Percentiles rank a stretch among this genome's conserved stretches.
These are phyloP conservation scores for Ajuga chamaepitys DNA, from an alignment of 257 asterid species.

Conservation along the genomic window DNA sequence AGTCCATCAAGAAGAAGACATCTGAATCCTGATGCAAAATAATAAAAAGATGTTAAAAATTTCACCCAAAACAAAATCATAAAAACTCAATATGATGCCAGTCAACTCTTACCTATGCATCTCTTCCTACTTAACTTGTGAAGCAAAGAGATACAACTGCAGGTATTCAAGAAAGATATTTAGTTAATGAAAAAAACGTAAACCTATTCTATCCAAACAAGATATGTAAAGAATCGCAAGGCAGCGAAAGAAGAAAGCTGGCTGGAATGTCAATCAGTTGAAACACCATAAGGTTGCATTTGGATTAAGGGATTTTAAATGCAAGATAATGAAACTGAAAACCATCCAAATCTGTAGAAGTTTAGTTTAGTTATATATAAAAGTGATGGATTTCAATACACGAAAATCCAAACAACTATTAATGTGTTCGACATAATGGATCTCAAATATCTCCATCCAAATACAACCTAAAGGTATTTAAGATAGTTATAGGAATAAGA, in stretches of 20 bases:
- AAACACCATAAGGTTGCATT: background rate
- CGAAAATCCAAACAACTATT: too few relatives aligned
- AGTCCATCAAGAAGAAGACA: constrained; percentile 40
- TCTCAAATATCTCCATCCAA: too few relatives aligned
- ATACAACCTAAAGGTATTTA: too few relatives aligned
- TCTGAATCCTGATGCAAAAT: constrained; percentile 14
- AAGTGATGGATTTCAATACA: too few relatives aligned
- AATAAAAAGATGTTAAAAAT: constrained; percentile 7
- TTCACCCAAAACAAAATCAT: background rate
- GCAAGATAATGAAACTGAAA: too few relatives aligned
- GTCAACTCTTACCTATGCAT: constrained; percentile 31
- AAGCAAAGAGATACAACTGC: background rate
- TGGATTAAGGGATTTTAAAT: too few relatives aligned
- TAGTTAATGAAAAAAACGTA: background rate
- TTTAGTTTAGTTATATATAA: too few relatives aligned
- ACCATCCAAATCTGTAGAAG: too few relatives aligned
- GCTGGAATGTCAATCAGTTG: too few relatives aligned
- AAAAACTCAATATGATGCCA: background rate
- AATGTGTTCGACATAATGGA: too few relatives aligned
- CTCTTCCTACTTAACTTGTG: constrained; percentile 8
- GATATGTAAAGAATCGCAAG: background rate
- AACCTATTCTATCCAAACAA: background rate
- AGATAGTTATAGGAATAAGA: too few relatives aligned
- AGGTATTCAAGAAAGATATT: constrained; percentile 6
- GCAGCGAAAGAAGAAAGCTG: background rate